Evolutionary conservation across 495 filamentous ascomycete species (phyloP).

Genomic region (Talaromyces adpressus): DNA sequence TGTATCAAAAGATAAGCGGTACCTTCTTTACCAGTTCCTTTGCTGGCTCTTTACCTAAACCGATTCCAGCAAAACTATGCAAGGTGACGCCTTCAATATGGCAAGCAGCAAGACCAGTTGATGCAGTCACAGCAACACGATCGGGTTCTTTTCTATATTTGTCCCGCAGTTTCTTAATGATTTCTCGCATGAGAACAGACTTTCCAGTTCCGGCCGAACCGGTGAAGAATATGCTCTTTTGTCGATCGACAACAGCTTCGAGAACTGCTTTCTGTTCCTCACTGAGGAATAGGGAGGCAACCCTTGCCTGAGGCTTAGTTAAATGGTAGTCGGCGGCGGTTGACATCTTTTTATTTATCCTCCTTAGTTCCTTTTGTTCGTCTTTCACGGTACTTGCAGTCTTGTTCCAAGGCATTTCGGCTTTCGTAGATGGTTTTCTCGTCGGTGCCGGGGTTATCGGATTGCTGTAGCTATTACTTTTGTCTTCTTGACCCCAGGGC

Average conservation of each 20-base stretch:
- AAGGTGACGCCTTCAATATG: constrained; percentile 94
- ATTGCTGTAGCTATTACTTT: constrained; percentile 23
- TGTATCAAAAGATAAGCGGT: neutral
- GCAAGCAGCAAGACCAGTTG: constrained; percentile 91
- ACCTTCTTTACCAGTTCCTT: constrained; percentile 77
- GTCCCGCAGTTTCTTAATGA: constrained; percentile 69
- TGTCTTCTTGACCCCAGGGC: constrained; percentile 43
- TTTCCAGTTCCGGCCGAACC: constrained; percentile 97
- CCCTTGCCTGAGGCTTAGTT: constrained; percentile 32
- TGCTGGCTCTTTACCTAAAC: constrained; percentile 82
- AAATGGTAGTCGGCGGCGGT: constrained; percentile 33
- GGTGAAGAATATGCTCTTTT: constrained; percentile 94
- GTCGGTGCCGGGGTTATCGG: constrained; percentile 29
- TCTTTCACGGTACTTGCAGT: constrained; percentile 77
- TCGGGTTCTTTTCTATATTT: constrained; percentile 72
- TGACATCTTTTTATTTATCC: constrained; percentile 48
- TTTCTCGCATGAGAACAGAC: constrained; percentile 87
- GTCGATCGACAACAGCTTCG: constrained; percentile 63
- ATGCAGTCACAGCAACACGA: constrained; percentile 85
- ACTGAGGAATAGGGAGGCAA: constrained; percentile 65
- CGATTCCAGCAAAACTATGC: constrained; percentile 94
- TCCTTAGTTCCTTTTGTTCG: constrained; percentile 66
- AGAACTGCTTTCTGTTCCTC: constrained; percentile 82
- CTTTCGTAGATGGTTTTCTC: constrained; percentile 29
- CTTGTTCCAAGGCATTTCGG: constrained; percentile 64